These are phyloP conservation scores for Fusarium aywerte DNA, from an alignment of 2,329 filamentous ascomycete species.

Conservation along the genomic window DNA sequence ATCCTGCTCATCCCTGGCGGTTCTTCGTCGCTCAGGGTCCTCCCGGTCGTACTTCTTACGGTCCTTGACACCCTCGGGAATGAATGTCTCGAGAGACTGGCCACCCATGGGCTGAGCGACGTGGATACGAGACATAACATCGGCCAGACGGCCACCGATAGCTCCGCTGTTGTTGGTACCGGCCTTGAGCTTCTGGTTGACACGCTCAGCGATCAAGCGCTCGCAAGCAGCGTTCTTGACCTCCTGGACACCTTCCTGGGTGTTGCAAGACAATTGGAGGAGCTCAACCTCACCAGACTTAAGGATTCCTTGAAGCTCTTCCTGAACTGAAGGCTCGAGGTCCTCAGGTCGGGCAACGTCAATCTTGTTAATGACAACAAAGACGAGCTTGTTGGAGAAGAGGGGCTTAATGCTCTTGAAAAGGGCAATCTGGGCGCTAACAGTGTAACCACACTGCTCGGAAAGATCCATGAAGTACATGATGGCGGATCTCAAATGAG, in stretches of 20 bases:
- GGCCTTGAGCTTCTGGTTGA: conserved; percentile 95
- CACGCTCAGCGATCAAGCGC: conserved; percentile 89
- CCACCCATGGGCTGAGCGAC: conserved; percentile 94
- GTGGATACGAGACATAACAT: conserved; percentile 94
- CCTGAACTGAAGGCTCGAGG: conserved; percentile 80
- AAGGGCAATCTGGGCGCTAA: conserved; percentile 90
- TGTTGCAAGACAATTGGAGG: conserved; percentile 93
- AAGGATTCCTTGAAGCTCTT: conserved; percentile 80
- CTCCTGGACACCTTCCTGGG: conserved; percentile 90
- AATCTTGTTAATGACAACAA: conserved; percentile 98
- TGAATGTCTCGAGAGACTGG: conserved; percentile 80
- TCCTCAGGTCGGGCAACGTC: conserved; percentile 91
- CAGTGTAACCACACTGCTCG: conserved; percentile 95
- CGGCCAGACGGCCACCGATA: conserved; percentile 83
- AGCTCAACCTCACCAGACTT: conserved; percentile 92
- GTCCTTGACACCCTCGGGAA: conserved; percentile 84
- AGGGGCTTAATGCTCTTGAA: conserved; percentile 97
- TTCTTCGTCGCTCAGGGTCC: conserved; percentile 82
- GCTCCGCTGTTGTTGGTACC: conserved; percentile 81
- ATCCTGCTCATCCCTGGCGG: conserved; percentile 88
- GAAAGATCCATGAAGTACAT: conserved; percentile 98
- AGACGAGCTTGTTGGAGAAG: conserved; percentile 97
- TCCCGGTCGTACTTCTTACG: conserved; percentile 90
- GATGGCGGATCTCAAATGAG: conserved; percentile 93
- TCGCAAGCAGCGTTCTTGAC: conserved; percentile 97